A percentile compares a stretch with the other conserved stretches of the same genome.
phyloP scores from a whole-genome alignment of 495 filamentous ascomycete species.

The Penicillium maclennaniae region DNA sequence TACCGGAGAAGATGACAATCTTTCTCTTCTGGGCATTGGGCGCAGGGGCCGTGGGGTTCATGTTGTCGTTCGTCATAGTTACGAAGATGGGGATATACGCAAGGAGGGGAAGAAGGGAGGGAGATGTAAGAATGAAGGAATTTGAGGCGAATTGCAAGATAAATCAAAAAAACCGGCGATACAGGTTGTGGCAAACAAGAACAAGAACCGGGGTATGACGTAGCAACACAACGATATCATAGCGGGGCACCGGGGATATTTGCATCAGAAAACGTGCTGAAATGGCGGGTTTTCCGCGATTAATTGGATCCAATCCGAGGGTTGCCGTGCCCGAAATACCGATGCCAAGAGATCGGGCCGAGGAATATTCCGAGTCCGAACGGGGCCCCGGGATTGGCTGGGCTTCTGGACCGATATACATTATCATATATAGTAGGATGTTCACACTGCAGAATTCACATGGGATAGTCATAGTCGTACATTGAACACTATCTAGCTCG shows the following conservation, averaged over 20 bases:
- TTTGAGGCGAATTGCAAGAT: background rate
- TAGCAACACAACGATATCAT: constrained; percentile 14
- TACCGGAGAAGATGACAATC: constrained; percentile 34
- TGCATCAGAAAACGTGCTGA: background rate
- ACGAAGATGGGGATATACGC: background rate
- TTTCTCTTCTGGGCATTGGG: constrained; percentile 20
- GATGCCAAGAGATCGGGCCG: background rate
- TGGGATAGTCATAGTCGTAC: too few species aligned
- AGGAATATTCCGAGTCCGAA: constrained; percentile 11
- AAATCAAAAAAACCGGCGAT: background rate
- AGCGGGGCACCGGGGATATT: constrained; percentile 9
- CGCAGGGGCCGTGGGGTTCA: constrained; percentile 1
- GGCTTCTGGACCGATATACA: background rate
- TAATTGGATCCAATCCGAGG: constrained; percentile 6
- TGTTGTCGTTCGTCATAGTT: constrained; percentile 19
- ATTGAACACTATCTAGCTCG: constrained; percentile 5
- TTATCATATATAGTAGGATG: too few species aligned
- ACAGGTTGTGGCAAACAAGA: constrained; percentile 15
- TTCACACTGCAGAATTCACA: too few species aligned
- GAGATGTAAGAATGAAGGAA: background rate
- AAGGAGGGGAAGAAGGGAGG: background rate
- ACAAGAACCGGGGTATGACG: constrained; percentile 22
- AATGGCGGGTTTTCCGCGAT: background rate
- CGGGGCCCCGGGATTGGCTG: background rate
- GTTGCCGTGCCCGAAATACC: constrained; percentile 5